Evolutionary conservation across 2,329 filamentous ascomycete species (phyloP), one percentile per base, ranked within the genome.

Genomic region (Fusarium palustre): DNA sequence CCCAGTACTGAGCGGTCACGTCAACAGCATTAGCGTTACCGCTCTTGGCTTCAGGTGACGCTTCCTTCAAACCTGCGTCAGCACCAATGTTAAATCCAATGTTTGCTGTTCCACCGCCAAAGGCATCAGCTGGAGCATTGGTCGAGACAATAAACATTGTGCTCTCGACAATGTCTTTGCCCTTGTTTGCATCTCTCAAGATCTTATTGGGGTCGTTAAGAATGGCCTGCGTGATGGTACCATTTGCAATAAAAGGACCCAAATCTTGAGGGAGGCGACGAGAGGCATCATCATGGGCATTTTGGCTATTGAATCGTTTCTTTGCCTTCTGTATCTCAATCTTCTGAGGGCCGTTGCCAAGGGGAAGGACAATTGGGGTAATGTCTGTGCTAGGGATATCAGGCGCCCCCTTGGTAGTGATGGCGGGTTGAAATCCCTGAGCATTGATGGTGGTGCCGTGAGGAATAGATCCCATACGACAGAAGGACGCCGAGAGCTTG

Each of bases 71-170:
- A 28, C 28, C 28, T 28, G 28, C 28, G 3, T 28, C 52, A 9
- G 39, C 30, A 3, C 52, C 52, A 12, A 55, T 36, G 4, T 55
- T 55, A 9, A 55, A 55, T 4, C 52, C 52, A 9, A 55, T 55
- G 30, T 55, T 55, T 7, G 22, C 18, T 7, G 52, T 55, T 28
- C 52, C 52, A 2, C 52, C 52, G 3, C 52, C 52, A 28, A 46
- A 55, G 3, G 10, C 13, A 9, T 15, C 52, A 0, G 13, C 3
- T 0, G 52, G 52, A 1, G 52, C 41, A 6, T 36, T 55, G 3
- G 41, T 55, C 7, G 52, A 55, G 18, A 55, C 52, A 18, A 28
- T 28, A 12, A 55, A 46, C 52, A 55, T 55, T 25, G 52, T 15
- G 22, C 36, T 36, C 1, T 30, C 22, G 1, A 55, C 5, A 22